Percentiles rank a stretch among this genome's conserved stretches.
Evolutionary conservation across 768 basidiomycete genomes (phyloP).

Genomic region (Macrocybe gigantea): DNA sequence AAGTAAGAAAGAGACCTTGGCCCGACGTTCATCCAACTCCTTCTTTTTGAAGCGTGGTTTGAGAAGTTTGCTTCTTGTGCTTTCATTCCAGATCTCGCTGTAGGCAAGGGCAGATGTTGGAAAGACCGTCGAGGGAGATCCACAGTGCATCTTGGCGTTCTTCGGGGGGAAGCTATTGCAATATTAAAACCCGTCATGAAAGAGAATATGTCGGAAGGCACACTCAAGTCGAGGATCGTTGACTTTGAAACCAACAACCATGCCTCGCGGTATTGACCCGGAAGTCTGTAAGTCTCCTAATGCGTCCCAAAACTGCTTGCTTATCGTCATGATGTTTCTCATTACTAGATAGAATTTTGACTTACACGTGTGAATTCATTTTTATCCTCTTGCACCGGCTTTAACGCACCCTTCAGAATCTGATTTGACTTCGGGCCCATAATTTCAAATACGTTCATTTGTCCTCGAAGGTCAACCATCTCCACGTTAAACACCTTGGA

Average conservation of each 20-base stretch:
- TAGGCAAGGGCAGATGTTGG: slow-evolving; percentile 57
- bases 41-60: slow-evolving; percentile 74
- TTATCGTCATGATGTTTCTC: too few relatives aligned
- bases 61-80: slow-evolving; percentile 40
- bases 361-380: slow-evolving; percentile 56
- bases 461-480: slow-evolving; percentile 64
- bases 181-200: not conserved
- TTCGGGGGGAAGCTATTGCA: slow-evolving; percentile 74
- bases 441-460: slow-evolving; percentile 80
- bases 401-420: slow-evolving; percentile 60
- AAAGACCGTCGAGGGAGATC: slow-evolving; percentile 30
- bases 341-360: not conserved
- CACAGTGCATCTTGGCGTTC: slow-evolving; percentile 44
- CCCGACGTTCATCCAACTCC: slow-evolving; percentile 79
- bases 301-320: slow-evolving; percentile 58
- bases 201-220: slow-evolving; percentile 12
- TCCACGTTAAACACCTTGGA: slow-evolving; percentile 41
- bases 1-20: slow-evolving; percentile 48
- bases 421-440: slow-evolving; percentile 83
- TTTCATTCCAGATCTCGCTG: slow-evolving; percentile 72
- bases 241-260: slow-evolving; percentile 74
- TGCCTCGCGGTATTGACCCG: slow-evolving; percentile 63
- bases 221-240: slow-evolving; percentile 86
- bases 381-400: slow-evolving; percentile 43
- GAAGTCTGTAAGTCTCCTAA: slow-evolving; percentile 59